Evolutionary conservation across 2,329 filamentous ascomycete species (phyloP).

Genomic region (Ustulina deusta): DNA sequence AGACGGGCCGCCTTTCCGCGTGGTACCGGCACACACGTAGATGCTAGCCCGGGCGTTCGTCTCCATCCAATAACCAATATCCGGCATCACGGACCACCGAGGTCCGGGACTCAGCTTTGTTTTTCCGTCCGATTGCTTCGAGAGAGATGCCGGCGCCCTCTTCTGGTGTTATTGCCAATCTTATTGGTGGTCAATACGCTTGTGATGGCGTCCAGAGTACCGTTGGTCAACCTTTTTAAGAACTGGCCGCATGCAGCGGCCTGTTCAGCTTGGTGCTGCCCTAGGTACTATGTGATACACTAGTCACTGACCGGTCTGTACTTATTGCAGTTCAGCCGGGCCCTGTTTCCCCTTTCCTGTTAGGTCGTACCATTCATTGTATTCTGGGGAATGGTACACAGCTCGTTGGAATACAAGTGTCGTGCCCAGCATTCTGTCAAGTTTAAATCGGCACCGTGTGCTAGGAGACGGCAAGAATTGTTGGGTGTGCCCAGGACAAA

Average conservation of each 20-base stretch:
- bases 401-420: background rate
- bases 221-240: slow-evolving; percentile 5
- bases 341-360: slow-evolving; percentile 1
- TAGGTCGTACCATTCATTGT: slow-evolving; percentile 5
- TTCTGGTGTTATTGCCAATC: slow-evolving; percentile 3
- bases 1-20: slow-evolving; percentile 36
- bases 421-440: slow-evolving; percentile 1
- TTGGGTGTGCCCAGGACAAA: background rate
- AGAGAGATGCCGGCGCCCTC: slow-evolving; percentile 22
- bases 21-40: slow-evolving; percentile 21
- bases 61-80: slow-evolving; percentile 35
- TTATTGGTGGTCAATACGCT: slow-evolving; percentile 5
- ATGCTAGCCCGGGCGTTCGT: slow-evolving; percentile 20
- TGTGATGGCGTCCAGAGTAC: background rate
- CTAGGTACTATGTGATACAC: background rate
- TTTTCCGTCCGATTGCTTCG: slow-evolving; percentile 24
- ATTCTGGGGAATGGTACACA: background rate
- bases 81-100: slow-evolving; percentile 39
- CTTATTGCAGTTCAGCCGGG: slow-evolving; percentile 19
- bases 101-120: slow-evolving; percentile 30
- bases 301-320: slow-evolving; percentile 25
- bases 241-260: slow-evolving; percentile 22
- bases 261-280: background rate
- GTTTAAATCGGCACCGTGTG: slow-evolving; percentile 3
- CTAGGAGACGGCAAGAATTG: background rate